These are phyloP conservation scores for Ricinus communis DNA, from an alignment of 345 rosid genomes.

Conservation along the genomic window DNA sequence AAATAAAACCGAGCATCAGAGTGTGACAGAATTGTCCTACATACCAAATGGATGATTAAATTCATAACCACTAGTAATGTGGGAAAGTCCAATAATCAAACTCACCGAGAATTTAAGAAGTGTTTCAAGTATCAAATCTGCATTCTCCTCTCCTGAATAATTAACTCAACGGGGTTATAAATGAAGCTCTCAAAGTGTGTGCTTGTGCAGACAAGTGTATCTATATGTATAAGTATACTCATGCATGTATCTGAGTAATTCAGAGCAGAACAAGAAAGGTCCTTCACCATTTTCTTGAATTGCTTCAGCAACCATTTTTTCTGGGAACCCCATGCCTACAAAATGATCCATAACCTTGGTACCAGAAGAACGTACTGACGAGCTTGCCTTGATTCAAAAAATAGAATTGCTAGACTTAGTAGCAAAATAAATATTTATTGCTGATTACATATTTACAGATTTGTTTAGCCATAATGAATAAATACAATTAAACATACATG, in stretches of 20 bases:
- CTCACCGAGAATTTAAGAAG: slow-evolving; percentile 57
- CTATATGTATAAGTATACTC: neutral
- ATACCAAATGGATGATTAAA: neutral
- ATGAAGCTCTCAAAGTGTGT: slow-evolving; percentile 6
- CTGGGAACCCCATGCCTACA: slow-evolving; percentile 71
- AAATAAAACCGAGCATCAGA: slow-evolving; percentile 14
- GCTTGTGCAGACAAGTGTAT: neutral
- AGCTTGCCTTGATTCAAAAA: slow-evolving; percentile 44
- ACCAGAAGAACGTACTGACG: slow-evolving; percentile 49
- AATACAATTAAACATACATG: neutral
- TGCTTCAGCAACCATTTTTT: slow-evolving; percentile 54
- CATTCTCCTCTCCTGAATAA: slow-evolving; percentile 50
- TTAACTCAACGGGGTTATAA: slow-evolving; percentile 10
- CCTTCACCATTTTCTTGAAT: slow-evolving; percentile 64
- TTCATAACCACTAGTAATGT: neutral
- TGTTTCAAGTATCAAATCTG: slow-evolving; percentile 48
- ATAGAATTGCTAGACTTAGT: slow-evolving; percentile 10
- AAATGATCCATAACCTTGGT: slow-evolving; percentile 57
- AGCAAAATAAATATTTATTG: slow-evolving; percentile 2
- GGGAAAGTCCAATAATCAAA: slow-evolving; percentile 14
- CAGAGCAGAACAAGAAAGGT: neutral
- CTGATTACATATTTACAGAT: neutral
- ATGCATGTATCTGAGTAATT: neutral
- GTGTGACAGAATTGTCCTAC: neutral
- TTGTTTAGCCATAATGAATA: neutral